Evolutionary conservation across 2,329 filamentous ascomycete species (phyloP).

Genomic region (Alternaria dauci): DNA sequence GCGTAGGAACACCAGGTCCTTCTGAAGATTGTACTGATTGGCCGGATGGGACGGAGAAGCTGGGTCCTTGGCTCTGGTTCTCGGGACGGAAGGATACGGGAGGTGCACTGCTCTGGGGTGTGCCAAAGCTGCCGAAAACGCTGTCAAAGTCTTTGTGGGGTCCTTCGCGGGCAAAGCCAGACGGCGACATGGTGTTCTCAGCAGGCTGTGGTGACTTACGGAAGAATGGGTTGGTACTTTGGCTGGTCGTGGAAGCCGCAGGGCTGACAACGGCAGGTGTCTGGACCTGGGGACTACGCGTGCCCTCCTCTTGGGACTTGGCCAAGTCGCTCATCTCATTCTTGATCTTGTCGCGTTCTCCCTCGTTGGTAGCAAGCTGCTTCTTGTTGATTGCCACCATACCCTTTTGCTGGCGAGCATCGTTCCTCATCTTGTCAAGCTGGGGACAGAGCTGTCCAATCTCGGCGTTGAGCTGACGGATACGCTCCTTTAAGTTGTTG

Average conservation of each 20-base stretch:
- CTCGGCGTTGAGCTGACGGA: conserved; percentile 82
- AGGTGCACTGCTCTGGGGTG: conserved; percentile 56
- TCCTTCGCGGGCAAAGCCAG: conserved; percentile 56
- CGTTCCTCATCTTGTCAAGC: conserved; percentile 90
- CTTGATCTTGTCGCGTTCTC: conserved; percentile 87
- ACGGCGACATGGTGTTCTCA: conserved; percentile 60
- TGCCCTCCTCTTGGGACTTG: conserved; percentile 67
- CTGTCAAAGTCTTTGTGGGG: conserved; percentile 73
- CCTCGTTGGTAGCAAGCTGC: conserved; percentile 88
- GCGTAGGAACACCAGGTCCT: conserved; percentile 64
- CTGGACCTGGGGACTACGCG: conserved; percentile 44
- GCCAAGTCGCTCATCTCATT: conserved; percentile 75
- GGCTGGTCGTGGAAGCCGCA: conserved; percentile 66
- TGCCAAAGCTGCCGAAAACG: conserved; percentile 76
- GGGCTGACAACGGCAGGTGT: conserved; percentile 71
- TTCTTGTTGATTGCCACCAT: conserved; percentile 99
- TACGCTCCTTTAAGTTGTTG: conserved; percentile 82
- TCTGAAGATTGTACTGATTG: conserved; percentile 56
- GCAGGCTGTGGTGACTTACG: conserved; percentile 64
- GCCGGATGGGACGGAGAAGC: conserved; percentile 53
- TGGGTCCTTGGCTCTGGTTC: conserved; percentile 48
- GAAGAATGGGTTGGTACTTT: conserved; percentile 94
- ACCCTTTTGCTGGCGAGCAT: conserved; percentile 94
- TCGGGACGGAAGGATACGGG: conserved; percentile 70
- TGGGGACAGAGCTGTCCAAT: conserved; percentile 85